A percentile compares a stretch with the other conserved stretches of the same genome.
phyloP scores from a whole-genome alignment of 2,329 filamentous ascomycete species.

The Ascochyta fabae region DNA sequence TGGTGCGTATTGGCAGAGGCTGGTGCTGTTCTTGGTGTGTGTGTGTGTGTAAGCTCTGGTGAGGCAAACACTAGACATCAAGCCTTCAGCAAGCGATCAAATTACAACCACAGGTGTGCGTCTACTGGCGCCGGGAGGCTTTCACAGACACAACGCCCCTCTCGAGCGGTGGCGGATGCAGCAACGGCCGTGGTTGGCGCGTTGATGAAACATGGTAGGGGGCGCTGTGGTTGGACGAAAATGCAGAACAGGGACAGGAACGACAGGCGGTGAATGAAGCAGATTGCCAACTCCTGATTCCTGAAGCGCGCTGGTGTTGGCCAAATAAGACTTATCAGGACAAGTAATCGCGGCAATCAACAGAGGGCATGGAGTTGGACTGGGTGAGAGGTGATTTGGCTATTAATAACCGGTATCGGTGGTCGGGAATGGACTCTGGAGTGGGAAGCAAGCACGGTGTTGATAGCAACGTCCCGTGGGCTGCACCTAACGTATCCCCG shows the following conservation, averaged over 20 bases:
- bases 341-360: constrained; percentile 14
- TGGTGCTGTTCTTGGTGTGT: neutral
- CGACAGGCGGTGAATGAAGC: constrained; percentile 16
- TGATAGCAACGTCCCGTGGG: constrained; percentile 16
- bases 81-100: constrained; percentile 16
- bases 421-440: constrained; percentile 6
- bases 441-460: constrained; percentile 12
- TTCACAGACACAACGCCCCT: constrained; percentile 6
- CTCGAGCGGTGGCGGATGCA: constrained; percentile 15
- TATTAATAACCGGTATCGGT: constrained; percentile 18
- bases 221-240: constrained; percentile 11
- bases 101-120: constrained; percentile 2
- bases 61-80: constrained; percentile 7
- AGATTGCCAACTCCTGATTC: constrained; percentile 9
- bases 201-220: constrained; percentile 11
- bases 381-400: neutral
- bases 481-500: constrained; percentile 10
- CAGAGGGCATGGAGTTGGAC: constrained; percentile 4
- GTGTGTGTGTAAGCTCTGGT: constrained; percentile 3
- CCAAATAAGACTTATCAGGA: constrained; percentile 4
- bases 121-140: constrained; percentile 14
- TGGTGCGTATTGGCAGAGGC: neutral
- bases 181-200: constrained; percentile 12
- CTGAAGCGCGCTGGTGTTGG: constrained; percentile 3
- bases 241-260: constrained; percentile 16